These are phyloP conservation scores for Nannizziopsis barbatae DNA, from an alignment of 2,329 filamentous ascomycete genomes.

Conservation along the genomic window DNA sequence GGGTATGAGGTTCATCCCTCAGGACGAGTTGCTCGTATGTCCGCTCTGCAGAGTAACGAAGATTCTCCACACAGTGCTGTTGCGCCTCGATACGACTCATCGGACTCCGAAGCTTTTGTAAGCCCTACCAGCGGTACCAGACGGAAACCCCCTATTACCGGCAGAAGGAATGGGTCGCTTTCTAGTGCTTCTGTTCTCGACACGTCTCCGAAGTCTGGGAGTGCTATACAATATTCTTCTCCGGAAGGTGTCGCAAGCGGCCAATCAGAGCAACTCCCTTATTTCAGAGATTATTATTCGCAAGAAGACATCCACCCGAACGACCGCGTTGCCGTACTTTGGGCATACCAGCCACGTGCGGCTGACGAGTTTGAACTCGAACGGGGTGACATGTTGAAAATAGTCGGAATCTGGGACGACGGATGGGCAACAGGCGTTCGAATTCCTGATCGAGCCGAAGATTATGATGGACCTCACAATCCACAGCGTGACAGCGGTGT, in stretches of 20 bases:
- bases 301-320: slow-evolving; percentile 89
- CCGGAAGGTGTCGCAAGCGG: slow-evolving; percentile 73
- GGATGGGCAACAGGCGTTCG: slow-evolving; percentile 94
- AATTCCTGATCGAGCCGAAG: slow-evolving; percentile 70
- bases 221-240: slow-evolving; percentile 65
- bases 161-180: slow-evolving; percentile 72
- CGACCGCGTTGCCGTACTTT: slow-evolving; percentile 80
- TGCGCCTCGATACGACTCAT: slow-evolving; percentile 39
- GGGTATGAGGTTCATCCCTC: slow-evolving; percentile 70
- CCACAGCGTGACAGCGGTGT: slow-evolving; percentile 86
- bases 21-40: slow-evolving; percentile 89
- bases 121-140: slow-evolving; percentile 60
- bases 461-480: slow-evolving; percentile 69
- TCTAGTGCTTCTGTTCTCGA: slow-evolving; percentile 73
- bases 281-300: slow-evolving; percentile 98
- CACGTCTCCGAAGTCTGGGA: slow-evolving; percentile 59
- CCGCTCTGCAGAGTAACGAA: slow-evolving; percentile 64
- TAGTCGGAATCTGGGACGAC: slow-evolving; percentile 98
- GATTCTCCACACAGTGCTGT: slow-evolving; percentile 46
- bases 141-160: slow-evolving; percentile 34
- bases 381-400: slow-evolving; percentile 93
- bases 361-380: slow-evolving; percentile 88
- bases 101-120: slow-evolving; percentile 56
- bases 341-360: slow-evolving; percentile 93
- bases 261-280: slow-evolving; percentile 87